Conservation (phyloP, 2,329 filamentous ascomycete species). For the Neonectria sp. region DNA sequence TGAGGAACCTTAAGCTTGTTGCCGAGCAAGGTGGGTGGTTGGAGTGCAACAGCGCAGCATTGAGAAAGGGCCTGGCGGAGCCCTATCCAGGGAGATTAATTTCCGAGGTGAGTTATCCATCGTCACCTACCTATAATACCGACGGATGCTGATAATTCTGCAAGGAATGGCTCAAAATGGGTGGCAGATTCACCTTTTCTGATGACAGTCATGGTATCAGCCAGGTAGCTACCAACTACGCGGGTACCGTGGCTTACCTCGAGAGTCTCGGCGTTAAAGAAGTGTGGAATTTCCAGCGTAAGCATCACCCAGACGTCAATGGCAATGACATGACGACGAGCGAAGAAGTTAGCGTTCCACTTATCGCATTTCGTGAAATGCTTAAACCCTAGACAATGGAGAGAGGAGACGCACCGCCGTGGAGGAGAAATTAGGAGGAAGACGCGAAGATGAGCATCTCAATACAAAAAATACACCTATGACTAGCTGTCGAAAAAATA, state of each 20-base stretch:
- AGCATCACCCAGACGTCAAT: conserved; percentile 47
- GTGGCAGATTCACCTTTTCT: conserved; percentile 89
- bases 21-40: conserved; percentile 83
- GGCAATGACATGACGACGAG: conserved; percentile 54
- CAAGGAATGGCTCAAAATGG: conserved; percentile 79
- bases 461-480: too few species aligned
- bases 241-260: conserved; percentile 78
- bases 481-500: too few species aligned
- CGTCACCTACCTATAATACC: too few species aligned
- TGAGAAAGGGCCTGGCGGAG: conserved; percentile 92
- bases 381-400: conserved; percentile 38
- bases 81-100: conserved; percentile 89
- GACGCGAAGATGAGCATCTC: background rate
- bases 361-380: conserved; percentile 57
- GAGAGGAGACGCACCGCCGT: conserved; percentile 11
- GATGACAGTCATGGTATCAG: conserved; percentile 94
- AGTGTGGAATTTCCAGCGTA: conserved; percentile 70
- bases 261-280: conserved; percentile 74
- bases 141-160: conserved; percentile 14
- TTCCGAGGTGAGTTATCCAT: conserved; percentile 80
- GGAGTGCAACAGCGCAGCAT: conserved; percentile 89
- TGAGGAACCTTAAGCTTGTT: conserved; percentile 81
- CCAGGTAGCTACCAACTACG: conserved; percentile 91
- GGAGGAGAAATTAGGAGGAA: background rate
- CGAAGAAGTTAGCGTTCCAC: conserved; percentile 59